Percentiles rank a stretch among this genome's conserved stretches.
phyloP scores from a whole-genome alignment of 768 basidiomycete genomes.

The Panus rudis region DNA sequence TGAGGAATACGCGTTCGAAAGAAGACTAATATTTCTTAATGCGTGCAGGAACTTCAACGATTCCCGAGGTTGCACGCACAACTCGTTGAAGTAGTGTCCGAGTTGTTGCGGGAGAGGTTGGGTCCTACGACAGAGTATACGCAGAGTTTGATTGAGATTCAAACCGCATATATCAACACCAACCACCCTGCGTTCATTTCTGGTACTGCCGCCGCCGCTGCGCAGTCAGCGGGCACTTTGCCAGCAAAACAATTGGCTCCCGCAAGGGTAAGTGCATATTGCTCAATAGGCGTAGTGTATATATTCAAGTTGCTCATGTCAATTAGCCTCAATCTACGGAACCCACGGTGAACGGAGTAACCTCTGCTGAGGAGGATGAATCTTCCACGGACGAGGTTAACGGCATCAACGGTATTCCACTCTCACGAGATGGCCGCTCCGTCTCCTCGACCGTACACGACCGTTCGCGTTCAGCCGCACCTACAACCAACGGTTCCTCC shows the following conservation, averaged over 20 bases:
- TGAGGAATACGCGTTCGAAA: too few species aligned
- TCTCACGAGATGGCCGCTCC: constrained; percentile 55
- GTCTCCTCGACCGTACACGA: constrained; percentile 75
- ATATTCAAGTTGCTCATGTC: too few species aligned
- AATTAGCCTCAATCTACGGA: constrained; percentile 59
- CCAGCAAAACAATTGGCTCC: constrained; percentile 36
- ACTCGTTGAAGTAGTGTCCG: constrained; percentile 94
- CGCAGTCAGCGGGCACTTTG: constrained; percentile 38
- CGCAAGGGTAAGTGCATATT: constrained; percentile 42
- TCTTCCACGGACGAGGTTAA: constrained; percentile 45
- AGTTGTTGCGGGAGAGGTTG: constrained; percentile 87
- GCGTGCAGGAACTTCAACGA: constrained; percentile 87
- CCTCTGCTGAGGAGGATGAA: constrained; percentile 59
- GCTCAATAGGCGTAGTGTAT: too few species aligned
- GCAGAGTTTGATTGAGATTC: constrained; percentile 91
- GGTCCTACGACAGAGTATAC: constrained; percentile 97
- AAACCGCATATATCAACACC: constrained; percentile 98
- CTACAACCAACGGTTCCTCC: constrained; percentile 12
- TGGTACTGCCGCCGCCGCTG: constrained; percentile 59
- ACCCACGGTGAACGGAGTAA: constrained; percentile 47
- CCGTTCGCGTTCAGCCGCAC: constrained; percentile 45
- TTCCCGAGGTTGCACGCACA: constrained; percentile 93
- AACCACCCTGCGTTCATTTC: constrained; percentile 94
- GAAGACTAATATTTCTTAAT: too few species aligned
- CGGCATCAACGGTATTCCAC: constrained; percentile 46